A percentile compares a stretch with the other conserved stretches of the same genome.
These are phyloP conservation scores for Didymella segeticola DNA, from an alignment of 2,329 filamentous ascomycete species.

Conservation along the genomic window DNA sequence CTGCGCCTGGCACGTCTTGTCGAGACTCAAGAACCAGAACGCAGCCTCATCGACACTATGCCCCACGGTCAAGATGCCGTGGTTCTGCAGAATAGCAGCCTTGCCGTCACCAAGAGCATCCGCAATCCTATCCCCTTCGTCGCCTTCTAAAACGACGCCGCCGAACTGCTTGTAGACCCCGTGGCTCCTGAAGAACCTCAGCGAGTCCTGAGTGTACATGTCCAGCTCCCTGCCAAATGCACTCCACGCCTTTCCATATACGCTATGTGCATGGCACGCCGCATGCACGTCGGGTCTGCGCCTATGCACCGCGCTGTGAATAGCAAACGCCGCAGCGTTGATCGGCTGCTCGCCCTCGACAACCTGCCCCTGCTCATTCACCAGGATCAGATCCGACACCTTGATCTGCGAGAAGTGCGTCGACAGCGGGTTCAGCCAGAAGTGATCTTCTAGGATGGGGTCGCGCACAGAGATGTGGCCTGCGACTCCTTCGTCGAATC, in stretches of 20 bases:
- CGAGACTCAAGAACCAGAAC: slow-evolving; percentile 55
- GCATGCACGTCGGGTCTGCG: slow-evolving; percentile 49
- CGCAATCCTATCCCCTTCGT: slow-evolving; percentile 55
- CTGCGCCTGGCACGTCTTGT: slow-evolving; percentile 56
- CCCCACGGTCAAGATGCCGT: slow-evolving; percentile 49
- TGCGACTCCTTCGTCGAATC: slow-evolving; percentile 52
- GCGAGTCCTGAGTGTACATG: slow-evolving; percentile 57
- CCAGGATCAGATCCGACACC: slow-evolving; percentile 53
- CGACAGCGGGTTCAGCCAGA: slow-evolving; percentile 54
- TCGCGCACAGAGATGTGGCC: slow-evolving; percentile 56
- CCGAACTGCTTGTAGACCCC: slow-evolving; percentile 51
- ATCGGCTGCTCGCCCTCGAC: slow-evolving; percentile 51
- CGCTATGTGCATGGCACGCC: slow-evolving; percentile 55
- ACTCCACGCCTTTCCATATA: slow-evolving; percentile 56
- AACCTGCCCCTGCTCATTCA: slow-evolving; percentile 52
- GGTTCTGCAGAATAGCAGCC: slow-evolving; percentile 49
- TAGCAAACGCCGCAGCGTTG: slow-evolving; percentile 57
- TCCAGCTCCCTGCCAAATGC: slow-evolving; percentile 56
- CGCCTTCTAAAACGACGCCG: slow-evolving; percentile 52
- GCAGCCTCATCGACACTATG: slow-evolving; percentile 54
- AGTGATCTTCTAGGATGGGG: slow-evolving; percentile 42
- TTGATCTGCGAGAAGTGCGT: slow-evolving; percentile 54
- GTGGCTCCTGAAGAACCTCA: slow-evolving; percentile 52
- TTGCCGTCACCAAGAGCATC: slow-evolving; percentile 46
- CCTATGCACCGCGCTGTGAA: slow-evolving; percentile 53